These are phyloP conservation scores for Aegilops speltoides DNA, from an alignment of 176 grass and related monocot species.

Conservation along the genomic window DNA sequence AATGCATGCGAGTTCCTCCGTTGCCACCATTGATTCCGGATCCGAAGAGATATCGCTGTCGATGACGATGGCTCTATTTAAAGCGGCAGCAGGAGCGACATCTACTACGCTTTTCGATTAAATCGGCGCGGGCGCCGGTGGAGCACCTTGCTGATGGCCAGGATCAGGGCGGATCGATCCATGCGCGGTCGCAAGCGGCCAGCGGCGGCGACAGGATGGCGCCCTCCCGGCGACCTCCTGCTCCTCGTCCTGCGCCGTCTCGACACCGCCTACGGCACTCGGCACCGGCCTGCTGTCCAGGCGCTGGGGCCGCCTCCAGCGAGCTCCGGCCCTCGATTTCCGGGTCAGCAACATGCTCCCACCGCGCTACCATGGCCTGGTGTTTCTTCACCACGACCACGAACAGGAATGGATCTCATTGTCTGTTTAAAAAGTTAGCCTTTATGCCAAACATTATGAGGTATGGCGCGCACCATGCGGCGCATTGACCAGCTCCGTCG, in stretches of 20 bases:
- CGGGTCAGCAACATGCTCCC: neutral
- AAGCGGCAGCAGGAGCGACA: neutral
- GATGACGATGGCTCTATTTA: neutral
- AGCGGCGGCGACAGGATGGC: neutral
- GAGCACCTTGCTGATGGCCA: neutral
- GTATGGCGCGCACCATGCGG: constrained; percentile 21
- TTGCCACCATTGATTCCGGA: neutral
- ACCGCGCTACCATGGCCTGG: neutral
- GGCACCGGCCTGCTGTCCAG: neutral
- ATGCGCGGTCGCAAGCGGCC: neutral
- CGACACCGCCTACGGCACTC: constrained; percentile 1
- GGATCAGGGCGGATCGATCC: neutral
- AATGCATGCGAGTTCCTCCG: too few relatives aligned
- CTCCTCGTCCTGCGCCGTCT: constrained; percentile 7
- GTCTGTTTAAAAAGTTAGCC: neutral
- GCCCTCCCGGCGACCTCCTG: constrained; percentile 28
- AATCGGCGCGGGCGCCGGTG: neutral
- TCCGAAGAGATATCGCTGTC: neutral
- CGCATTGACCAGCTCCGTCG: neutral
- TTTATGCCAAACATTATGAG: neutral
- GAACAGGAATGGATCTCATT: neutral
- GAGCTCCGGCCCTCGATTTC: constrained; percentile 5
- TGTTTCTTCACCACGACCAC: neutral
- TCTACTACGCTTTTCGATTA: neutral
- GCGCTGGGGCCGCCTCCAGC: neutral